These are phyloP conservation scores for Colletotrichum salicis DNA, from an alignment of 2,329 filamentous ascomycete genomes.

Conservation along the genomic window DNA sequence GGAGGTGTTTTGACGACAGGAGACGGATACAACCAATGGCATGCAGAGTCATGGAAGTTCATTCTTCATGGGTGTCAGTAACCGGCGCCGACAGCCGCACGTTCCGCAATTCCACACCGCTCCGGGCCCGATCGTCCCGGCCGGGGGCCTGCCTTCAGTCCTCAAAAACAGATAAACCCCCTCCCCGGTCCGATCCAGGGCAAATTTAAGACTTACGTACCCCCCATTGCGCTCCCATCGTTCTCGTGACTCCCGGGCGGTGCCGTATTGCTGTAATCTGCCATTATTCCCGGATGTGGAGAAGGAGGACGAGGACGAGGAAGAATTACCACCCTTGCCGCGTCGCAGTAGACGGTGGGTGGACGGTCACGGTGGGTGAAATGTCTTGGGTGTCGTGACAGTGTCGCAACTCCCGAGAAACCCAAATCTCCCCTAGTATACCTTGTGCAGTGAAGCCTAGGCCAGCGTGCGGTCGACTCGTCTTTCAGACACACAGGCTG, in stretches of 20 bases:
- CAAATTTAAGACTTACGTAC: too few relatives aligned
- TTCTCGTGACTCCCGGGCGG: not conserved
- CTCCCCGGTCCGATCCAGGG: not conserved
- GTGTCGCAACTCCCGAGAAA: not conserved
- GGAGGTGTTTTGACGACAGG: too few relatives aligned
- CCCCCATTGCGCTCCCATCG: not conserved
- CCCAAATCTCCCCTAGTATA: too few relatives aligned
- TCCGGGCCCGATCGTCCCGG: slow-evolving; percentile 10
- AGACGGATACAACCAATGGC: too few relatives aligned
- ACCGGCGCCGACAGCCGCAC: slow-evolving; percentile 14
- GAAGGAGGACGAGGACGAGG: not conserved
- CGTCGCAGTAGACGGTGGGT: too few relatives aligned
- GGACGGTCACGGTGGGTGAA: too few relatives aligned
- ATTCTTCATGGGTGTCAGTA: not conserved
- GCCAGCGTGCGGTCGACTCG: not conserved
- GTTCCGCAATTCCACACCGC: slow-evolving; percentile 11
- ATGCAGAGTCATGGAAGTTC: too few relatives aligned
- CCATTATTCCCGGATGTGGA: not conserved
- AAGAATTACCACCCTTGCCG: not conserved
- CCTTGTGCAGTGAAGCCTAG: not conserved
- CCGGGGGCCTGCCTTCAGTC: not conserved
- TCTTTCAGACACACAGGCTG: too few relatives aligned
- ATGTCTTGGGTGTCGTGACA: too few relatives aligned
- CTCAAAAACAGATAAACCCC: not conserved
- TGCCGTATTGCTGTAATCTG: not conserved